Percentiles rank a stretch among this genome's conserved stretches.
These are phyloP conservation scores for Hordeum pubiflorum DNA, from an alignment of 202 grass and related monocot genomes.

Conservation along the genomic window DNA sequence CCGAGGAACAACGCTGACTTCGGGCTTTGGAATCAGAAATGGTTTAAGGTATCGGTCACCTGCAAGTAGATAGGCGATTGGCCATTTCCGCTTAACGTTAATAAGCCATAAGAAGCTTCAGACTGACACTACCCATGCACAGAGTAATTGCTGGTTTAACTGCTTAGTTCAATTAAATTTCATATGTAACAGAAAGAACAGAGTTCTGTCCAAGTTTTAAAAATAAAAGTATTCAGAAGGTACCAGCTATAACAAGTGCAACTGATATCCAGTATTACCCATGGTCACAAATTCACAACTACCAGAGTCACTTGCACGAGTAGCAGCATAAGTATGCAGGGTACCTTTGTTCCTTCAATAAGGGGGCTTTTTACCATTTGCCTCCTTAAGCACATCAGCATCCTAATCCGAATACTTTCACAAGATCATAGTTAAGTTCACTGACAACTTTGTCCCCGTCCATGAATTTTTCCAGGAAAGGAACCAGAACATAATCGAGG, in stretches of 20 bases:
- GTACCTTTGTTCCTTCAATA: constrained; percentile 26
- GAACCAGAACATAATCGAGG: not conserved
- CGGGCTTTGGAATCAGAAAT: constrained; percentile 54
- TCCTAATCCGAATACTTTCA: constrained; percentile 22
- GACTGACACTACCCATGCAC: not conserved
- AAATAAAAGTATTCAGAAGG: not conserved
- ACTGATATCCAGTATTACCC: constrained; percentile 14
- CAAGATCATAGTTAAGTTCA: constrained; percentile 4
- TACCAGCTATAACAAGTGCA: not conserved
- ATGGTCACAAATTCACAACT: constrained; percentile 16
- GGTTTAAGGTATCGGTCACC: constrained; percentile 52
- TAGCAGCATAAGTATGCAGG: not conserved
- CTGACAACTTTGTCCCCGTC: not conserved
- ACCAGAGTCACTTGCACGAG: not conserved
- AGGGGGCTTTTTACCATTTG: not conserved
- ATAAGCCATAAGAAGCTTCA: not conserved
- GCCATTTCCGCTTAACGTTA: not conserved
- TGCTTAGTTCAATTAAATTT: not conserved
- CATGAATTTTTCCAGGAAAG: not conserved
- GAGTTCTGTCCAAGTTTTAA: not conserved
- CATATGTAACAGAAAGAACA: not conserved
- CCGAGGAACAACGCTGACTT: constrained; percentile 44
- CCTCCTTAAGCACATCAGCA: constrained; percentile 19
- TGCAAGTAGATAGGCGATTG: constrained; percentile 22
- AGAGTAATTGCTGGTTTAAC: not conserved